Evolutionary conservation across 345 rosid species (phyloP), one percentile per base, ranked within the genome.

Genomic region (Orychophragmus violaceus): DNA sequence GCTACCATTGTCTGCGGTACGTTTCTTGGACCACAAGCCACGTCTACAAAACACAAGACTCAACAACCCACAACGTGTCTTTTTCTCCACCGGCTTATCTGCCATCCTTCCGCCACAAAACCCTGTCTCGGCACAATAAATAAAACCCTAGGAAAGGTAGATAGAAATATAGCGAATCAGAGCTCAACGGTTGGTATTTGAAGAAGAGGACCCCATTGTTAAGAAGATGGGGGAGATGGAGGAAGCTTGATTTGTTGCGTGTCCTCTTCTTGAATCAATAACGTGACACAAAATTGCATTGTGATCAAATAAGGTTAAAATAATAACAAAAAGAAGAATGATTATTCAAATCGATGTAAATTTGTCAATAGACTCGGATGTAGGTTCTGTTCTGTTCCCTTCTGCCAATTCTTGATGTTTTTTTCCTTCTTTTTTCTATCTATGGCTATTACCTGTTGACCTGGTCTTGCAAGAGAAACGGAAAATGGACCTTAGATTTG

Each of bases 21-120:
- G 60, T 76, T 86, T 87, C 71, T 82, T 78, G 10, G 82, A 74
- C 87, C 85, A 88, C 10, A 84, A 78, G 37, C 75, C 62, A 54
- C 88, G 81, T 11, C 80, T 61, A 16, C 91, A 87, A 11, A 93
- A 86, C 42, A 94, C 81, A 3, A 74, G 80, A 32, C 69, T 81
- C 1, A 90, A 57, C 0, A 94, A 63, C 53, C 96, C 86, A 14
- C 96, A 82, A 7, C 96, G 90, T 0, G 81, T 46, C 12, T 56
- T 82, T 68, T 62, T 90, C 10, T 84, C 92, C 17, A 81, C 78
- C 2, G 69, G 58, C 37, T 54, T 35, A 0, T 74, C 77, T 3
- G 51, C 77, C 77, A 74, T 74, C 23, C 9, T 42, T 59, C 13
- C 13, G 36, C 25, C 19, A n/a, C 33, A 37, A 37, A 49, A 23